Base-by-base conservation (phyloP, 306 rosid species). In the Prinsepia uniflora region DNA sequence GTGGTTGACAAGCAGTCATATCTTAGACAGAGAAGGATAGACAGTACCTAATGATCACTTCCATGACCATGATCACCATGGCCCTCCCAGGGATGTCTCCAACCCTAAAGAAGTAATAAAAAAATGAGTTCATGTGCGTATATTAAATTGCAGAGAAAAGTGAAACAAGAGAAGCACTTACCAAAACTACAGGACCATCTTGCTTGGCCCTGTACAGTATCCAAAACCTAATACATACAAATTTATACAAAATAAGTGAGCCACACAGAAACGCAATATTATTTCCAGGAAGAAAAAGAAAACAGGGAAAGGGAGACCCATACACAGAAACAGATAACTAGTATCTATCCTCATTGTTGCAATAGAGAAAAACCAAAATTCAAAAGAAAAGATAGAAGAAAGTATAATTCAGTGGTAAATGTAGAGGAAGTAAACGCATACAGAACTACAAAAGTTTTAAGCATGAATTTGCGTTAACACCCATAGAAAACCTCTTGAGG, bases 61-160 rank as follows among this genome's bases (percentile, higher is more conserved):
- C 74, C 86, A 41, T 78, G 81, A 67, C 77, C 76, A 68, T 83
- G 86, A 68, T 88, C 97, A 78, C 61, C 94, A 56, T 93, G 97
- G 75, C 92, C 97, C 22, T 93, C 98, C 98, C 98, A 93, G 24
- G 98, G 98, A 80, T 93, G 98, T 73, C 98, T 86, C 98, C 92
- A 93, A 12, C 98, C 98, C 98, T 93, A 78, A 11, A 77, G 17
- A 30, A 8, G 63, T 55, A 43, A 42, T 22, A 60, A 17, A 36
- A 65, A 57, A 53, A 10, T 53, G 19, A 68, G 75, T 65, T 30
- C 36, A 15, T 20, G 39, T 19, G 17, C 67, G 43, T 5, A 46
- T 56, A 19, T 14, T 4, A 49, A 68, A 40, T 18, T 11, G 46
- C 43, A 49, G 2, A 56, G 19, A 52, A 40, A 53, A 59, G 9